A percentile compares a stretch with the other conserved stretches of the same genome.
Conservation (phyloP, 1,139 yeast species). For the Candida frijolesensis region DNA sequence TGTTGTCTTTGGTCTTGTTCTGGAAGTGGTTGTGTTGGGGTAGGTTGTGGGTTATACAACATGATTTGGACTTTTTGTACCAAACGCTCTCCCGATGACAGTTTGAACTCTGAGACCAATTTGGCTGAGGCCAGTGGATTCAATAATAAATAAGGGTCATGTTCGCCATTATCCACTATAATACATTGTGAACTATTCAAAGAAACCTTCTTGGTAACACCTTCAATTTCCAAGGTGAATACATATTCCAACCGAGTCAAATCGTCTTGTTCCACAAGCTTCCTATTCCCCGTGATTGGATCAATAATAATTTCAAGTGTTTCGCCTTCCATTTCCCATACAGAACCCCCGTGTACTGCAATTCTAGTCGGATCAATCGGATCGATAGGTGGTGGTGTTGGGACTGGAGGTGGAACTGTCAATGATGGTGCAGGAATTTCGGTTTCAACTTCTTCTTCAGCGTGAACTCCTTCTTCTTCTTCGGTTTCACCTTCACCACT, state of each 20-base stretch:
- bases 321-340: slow-evolving; percentile 31
- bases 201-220: slow-evolving; percentile 19
- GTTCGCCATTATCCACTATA: slow-evolving; percentile 36
- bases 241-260: slow-evolving; percentile 24
- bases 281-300: slow-evolving; percentile 8
- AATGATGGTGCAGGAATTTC: not conserved
- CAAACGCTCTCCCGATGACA: slow-evolving; percentile 17
- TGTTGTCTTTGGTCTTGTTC: not conserved
- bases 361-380: slow-evolving; percentile 28
- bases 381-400: slow-evolving; percentile 7
- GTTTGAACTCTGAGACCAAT: slow-evolving; percentile 21
- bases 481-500: not conserved
- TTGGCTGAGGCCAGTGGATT: slow-evolving; percentile 39
- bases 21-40: not conserved
- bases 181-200: slow-evolving; percentile 47
- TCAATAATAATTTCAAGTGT: slow-evolving; percentile 25
- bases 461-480: not conserved
- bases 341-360: slow-evolving; percentile 23
- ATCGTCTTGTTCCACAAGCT: slow-evolving; percentile 29
- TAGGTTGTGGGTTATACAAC: not conserved
- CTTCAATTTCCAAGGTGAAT: slow-evolving; percentile 20
- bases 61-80: slow-evolving; percentile 27
- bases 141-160: slow-evolving; percentile 42
- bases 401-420: not conserved
- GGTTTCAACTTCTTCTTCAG: not conserved